Conservation (phyloP, 2,329 filamentous ascomycete genomes). For the Ophiostoma fasciatum region DNA sequence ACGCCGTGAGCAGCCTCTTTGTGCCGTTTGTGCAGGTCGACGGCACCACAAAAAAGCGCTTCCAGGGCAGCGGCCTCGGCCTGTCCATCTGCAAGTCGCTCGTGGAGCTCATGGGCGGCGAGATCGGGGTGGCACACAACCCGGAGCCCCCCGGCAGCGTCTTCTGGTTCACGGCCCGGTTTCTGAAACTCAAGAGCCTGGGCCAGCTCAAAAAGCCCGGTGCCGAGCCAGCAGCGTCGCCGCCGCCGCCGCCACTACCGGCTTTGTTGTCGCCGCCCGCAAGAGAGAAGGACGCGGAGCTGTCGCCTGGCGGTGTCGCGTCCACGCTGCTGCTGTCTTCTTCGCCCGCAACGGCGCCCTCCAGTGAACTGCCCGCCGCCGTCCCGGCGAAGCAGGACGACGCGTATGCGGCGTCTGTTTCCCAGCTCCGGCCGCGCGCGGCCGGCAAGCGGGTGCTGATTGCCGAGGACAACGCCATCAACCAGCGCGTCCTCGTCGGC, state of each 20-base stretch:
- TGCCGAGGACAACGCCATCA: conserved; percentile 28
- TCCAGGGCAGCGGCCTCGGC: conserved; percentile 85
- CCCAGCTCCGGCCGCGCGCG: conserved; percentile 20
- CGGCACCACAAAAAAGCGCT: conserved; percentile 87
- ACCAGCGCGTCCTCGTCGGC: conserved; percentile 24
- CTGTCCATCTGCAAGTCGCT: conserved; percentile 89
- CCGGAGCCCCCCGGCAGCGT: conserved; percentile 80
- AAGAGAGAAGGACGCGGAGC: too few relatives aligned
- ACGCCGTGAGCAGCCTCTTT: conserved; percentile 46
- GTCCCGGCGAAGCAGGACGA: not conserved
- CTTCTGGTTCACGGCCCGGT: conserved; percentile 69
- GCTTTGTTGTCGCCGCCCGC: too few relatives aligned
- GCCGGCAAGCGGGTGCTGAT: conserved; percentile 24
- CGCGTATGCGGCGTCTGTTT: not conserved
- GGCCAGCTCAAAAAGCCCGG: conserved; percentile 12
- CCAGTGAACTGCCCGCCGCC: too few relatives aligned
- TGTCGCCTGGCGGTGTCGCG: too few relatives aligned
- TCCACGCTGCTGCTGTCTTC: too few relatives aligned
- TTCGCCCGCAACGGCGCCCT: too few relatives aligned
- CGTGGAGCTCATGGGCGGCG: conserved; percentile 89
- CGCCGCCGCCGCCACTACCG: too few relatives aligned
- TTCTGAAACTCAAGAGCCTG: conserved; percentile 22
- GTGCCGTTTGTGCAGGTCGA: conserved; percentile 98
- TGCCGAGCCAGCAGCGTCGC: not conserved
- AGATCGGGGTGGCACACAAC: conserved; percentile 80